Percentiles rank a stretch among this genome's conserved stretches.
Conservation (phyloP, 306 rosid species). For the Acacia acuminata region DNA sequence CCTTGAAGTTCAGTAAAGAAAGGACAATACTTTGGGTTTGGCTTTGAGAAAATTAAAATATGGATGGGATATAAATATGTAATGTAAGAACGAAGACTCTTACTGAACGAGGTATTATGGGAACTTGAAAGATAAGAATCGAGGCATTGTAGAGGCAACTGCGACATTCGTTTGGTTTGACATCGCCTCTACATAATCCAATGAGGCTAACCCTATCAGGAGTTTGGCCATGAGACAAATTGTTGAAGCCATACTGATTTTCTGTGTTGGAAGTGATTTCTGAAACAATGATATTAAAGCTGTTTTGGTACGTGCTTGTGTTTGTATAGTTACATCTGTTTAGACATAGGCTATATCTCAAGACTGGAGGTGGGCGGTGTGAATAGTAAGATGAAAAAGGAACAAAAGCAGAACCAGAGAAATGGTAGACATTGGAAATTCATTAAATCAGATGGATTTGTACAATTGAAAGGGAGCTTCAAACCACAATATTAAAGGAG, state of each 20-base stretch:
- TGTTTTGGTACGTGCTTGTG: background rate
- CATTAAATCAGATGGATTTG: background rate
- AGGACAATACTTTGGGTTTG: too few relatives aligned
- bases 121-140: background rate
- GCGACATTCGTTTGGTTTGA: background rate
- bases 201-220: background rate
- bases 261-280: background rate
- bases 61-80: too few relatives aligned
- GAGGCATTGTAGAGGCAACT: background rate
- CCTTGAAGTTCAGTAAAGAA: too few relatives aligned
- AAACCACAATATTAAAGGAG: too few relatives aligned
- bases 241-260: background rate
- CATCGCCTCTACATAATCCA: background rate
- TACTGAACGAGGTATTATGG: too few relatives aligned
- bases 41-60: too few relatives aligned
- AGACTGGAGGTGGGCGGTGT: background rate
- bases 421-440: background rate
- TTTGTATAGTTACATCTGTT: background rate
- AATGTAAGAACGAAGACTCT: too few relatives aligned
- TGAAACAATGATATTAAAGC: background rate
- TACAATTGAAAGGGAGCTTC: too few relatives aligned
- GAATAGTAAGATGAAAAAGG: background rate
- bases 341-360: background rate
- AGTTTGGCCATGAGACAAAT: background rate
- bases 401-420: background rate